Base-by-base conservation (phyloP, 176 grass and related monocot genomes). In the Elaeis guineensis region DNA sequence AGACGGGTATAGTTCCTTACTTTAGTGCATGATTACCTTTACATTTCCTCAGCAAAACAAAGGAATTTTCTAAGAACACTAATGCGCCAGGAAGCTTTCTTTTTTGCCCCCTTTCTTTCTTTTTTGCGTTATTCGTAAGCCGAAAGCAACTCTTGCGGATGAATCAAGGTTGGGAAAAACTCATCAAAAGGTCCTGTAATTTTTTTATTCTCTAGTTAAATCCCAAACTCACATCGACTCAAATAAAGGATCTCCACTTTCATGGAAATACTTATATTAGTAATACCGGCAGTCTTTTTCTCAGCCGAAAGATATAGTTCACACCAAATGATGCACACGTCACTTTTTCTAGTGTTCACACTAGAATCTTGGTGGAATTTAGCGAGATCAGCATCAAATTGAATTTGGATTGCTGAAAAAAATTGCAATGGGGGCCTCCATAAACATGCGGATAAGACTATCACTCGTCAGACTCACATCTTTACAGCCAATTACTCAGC, bases 201-300 rank as follows among this genome's bases (percentile, higher is more conserved):
- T 19, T 61, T 61, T 35, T 30, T 61, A 61, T 6, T 61, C 28
- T 32, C 7, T n/a, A 61, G 16, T 30, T 61, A n/a, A 61, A 61
- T 23, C 58, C 58, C 58, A 61, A 30, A 0, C 16, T 12, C 9
- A 19, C 16, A 61, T 32, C 28, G 28, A 39, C 58, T 39, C 17
- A 61, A 28, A 19, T 61, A 61, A 61, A 61, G 58, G 58, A 61
- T 17, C 28, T 61, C 58, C 2, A 61, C 58, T 61, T 61, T 61
- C 58, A 61, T 35, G 58, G 18, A 17, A 8, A 39, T 30, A 19
- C 26, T 30, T 61, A 61, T 30, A 61, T 32, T 30, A 32, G 25
- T 32, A 4, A 26, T 26, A 61, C 5, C 4, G n/a, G 28, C 30
- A 1, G 16, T 30, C 11, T 26, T 39, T 35, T 25, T 35, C 4